Evolutionary conservation across 1,284 basidiomycete species (phyloP).

Genomic region (Ganoderma leucocontextum): DNA sequence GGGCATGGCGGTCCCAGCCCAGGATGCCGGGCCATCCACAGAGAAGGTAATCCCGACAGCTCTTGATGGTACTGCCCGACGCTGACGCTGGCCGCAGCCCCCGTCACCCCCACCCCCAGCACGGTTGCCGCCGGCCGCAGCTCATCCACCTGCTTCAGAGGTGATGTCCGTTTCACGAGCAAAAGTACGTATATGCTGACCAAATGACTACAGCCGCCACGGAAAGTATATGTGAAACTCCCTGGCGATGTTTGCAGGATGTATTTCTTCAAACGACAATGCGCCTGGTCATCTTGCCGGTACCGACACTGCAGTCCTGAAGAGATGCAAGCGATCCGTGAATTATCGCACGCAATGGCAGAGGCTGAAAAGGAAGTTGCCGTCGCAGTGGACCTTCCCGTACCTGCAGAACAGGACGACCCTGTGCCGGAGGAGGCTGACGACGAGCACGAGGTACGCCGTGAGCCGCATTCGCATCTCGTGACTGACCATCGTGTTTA

Average conservation of each 20-base stretch:
- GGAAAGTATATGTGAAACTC: background rate
- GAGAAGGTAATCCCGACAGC: background rate
- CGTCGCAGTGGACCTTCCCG: background rate
- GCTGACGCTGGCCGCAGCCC: background rate
- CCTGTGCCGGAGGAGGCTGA: background rate
- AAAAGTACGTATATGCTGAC: background rate
- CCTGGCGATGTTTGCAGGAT: constrained; percentile 13
- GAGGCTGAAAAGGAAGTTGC: background rate
- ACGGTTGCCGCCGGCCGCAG: background rate
- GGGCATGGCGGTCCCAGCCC: background rate
- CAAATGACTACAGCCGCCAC: background rate
- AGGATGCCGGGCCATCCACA: background rate
- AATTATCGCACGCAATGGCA: background rate
- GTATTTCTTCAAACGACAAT: constrained; percentile 12
- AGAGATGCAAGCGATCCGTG: constrained; percentile 3
- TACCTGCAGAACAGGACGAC: background rate
- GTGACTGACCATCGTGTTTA: background rate
- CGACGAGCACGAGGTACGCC: background rate
- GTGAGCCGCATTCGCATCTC: background rate
- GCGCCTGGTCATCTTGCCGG: constrained; percentile 10
- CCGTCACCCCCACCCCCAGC: background rate
- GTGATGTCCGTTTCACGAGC: background rate
- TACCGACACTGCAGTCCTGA: constrained; percentile 13
- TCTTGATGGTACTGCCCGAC: background rate
- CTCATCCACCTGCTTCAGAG: background rate